These are phyloP conservation scores for Puccinia novopanici DNA, from an alignment of 1,284 basidiomycete species.

Conservation along the genomic window DNA sequence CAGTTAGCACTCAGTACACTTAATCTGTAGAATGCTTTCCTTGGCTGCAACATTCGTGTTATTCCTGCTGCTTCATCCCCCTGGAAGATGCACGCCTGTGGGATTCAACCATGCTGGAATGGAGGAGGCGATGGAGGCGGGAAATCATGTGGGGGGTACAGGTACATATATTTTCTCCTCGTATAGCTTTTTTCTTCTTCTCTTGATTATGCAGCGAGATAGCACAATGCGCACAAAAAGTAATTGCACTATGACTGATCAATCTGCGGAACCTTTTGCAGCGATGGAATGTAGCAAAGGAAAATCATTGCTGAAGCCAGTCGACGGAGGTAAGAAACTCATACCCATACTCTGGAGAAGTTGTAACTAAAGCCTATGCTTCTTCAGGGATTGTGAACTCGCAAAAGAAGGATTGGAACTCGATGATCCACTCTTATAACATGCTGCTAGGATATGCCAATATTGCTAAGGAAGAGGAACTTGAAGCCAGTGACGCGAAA, in stretches of 20 bases:
- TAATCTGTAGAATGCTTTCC: not conserved
- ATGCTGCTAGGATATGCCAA: not conserved
- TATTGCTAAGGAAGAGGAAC: not conserved
- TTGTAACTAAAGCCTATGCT: not conserved
- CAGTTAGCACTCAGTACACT: not conserved
- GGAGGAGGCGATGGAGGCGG: not conserved
- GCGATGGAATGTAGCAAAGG: not conserved
- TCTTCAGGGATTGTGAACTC: not conserved
- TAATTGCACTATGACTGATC: not conserved
- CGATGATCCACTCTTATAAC: not conserved
- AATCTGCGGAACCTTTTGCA: not conserved
- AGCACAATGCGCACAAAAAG: not conserved
- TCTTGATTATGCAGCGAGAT: not conserved
- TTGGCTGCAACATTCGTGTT: not conserved
- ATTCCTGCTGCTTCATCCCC: not conserved
- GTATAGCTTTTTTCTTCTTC: not conserved
- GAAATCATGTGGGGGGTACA: not conserved
- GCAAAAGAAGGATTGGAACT: not conserved
- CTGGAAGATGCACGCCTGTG: not conserved
- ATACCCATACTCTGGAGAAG: not conserved
- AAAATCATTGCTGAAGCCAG: not conserved
- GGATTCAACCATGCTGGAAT: not conserved
- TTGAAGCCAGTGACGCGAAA: not conserved
- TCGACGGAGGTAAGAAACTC: not conserved
- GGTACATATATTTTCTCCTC: not conserved